Conservation (phyloP, 305 asterid species). For the Fraxinus latifolia region DNA sequence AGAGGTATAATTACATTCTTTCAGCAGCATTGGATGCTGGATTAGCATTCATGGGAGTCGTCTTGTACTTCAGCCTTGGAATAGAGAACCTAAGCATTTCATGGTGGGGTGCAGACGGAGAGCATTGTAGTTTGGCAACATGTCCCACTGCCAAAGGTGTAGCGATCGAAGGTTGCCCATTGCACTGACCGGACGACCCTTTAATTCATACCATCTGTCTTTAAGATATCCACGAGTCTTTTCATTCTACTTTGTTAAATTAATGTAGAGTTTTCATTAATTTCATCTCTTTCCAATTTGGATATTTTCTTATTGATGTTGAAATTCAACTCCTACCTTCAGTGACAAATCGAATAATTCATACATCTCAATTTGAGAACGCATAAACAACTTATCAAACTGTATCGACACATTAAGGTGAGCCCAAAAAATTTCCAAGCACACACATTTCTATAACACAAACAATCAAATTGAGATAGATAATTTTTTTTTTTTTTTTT, state of each 20-base stretch:
- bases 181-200: constrained; percentile 9
- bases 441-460: neutral
- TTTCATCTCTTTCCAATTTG: neutral
- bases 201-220: neutral
- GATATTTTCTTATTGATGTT: neutral
- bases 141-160: constrained; percentile 76
- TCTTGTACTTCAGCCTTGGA: constrained; percentile 41
- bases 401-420: neutral
- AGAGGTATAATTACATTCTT: constrained; percentile 57
- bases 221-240: neutral
- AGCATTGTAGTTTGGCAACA: constrained; percentile 51
- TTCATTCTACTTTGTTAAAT: neutral
- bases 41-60: constrained; percentile 71
- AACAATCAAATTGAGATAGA: neutral
- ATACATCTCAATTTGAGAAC: neutral
- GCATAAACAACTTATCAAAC: neutral
- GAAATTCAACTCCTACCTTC: neutral
- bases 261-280: neutral
- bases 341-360: neutral
- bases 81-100: constrained; percentile 18
- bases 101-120: constrained; percentile 72
- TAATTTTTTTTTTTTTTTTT: neutral
- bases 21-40: constrained; percentile 85
- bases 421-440: neutral
- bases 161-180: constrained; percentile 56